Evolutionary conservation across 2,329 filamentous ascomycete genomes (phyloP).

Genomic region (Alternaria viburni): DNA sequence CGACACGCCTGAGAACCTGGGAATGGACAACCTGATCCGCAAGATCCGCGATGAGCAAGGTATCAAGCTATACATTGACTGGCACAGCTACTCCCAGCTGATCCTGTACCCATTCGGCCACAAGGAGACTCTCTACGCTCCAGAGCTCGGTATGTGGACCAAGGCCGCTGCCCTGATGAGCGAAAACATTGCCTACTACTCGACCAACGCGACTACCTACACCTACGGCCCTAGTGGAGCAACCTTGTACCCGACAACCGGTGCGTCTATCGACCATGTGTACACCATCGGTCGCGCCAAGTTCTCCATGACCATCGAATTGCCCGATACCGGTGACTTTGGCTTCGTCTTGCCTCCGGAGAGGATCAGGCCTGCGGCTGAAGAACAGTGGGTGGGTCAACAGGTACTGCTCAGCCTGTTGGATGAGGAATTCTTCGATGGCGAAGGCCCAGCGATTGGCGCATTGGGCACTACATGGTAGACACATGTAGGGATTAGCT

Average conservation of each 20-base stretch:
- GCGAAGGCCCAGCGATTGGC: conserved; percentile 24
- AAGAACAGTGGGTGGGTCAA: conserved; percentile 55
- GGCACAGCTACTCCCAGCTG: conserved; percentile 67
- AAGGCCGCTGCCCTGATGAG: conserved; percentile 56
- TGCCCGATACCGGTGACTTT: conserved; percentile 55
- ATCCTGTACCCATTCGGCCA: conserved; percentile 66
- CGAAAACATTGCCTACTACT: conserved; percentile 57
- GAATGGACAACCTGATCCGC: conserved; percentile 55
- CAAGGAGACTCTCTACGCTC: conserved; percentile 56
- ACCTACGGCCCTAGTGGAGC: conserved; percentile 59
- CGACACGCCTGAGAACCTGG: conserved; percentile 38
- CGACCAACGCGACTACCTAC: conserved; percentile 41
- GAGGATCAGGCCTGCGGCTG: conserved; percentile 54
- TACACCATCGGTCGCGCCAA: conserved; percentile 50
- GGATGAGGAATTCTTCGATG: conserved; percentile 39
- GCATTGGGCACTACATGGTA: background rate
- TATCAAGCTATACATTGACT: conserved; percentile 68
- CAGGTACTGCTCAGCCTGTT: conserved; percentile 30
- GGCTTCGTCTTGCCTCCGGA: conserved; percentile 58
- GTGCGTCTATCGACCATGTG: conserved; percentile 52
- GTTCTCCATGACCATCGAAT: conserved; percentile 55
- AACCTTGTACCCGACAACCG: conserved; percentile 65
- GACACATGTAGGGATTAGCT: background rate
- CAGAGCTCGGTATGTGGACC: conserved; percentile 58
- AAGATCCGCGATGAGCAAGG: conserved; percentile 54